Evolutionary conservation across 1,284 basidiomycete species (phyloP).

Genomic region (Ganoderma lucidum): DNA sequence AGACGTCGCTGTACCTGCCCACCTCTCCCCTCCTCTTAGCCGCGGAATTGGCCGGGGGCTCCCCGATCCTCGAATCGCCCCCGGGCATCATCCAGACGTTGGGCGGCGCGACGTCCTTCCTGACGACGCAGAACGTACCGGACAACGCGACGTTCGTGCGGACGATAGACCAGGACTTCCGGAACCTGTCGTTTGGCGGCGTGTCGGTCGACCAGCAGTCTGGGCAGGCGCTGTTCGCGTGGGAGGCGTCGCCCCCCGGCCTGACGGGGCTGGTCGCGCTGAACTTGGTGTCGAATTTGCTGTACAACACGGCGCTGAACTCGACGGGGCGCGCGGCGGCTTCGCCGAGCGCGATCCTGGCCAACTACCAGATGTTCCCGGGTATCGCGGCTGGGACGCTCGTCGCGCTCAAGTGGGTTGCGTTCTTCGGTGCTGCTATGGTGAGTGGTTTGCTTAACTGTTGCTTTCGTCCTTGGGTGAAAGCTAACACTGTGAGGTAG

Average conservation of each 20-base stretch:
- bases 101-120: conserved; percentile 43
- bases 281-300: conserved; percentile 72
- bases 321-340: conserved; percentile 45
- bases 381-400: conserved; percentile 61
- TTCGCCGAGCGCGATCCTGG: conserved; percentile 57
- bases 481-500: conserved; percentile 40
- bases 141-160: conserved; percentile 64
- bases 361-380: conserved; percentile 65
- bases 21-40: conserved; percentile 45
- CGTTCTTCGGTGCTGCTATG: conserved; percentile 75
- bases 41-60: conserved; percentile 32
- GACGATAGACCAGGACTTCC: conserved; percentile 55
- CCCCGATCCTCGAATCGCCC: conserved; percentile 51
- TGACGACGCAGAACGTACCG: conserved; percentile 49
- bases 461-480: no score
- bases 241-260: conserved; percentile 66
- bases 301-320: conserved; percentile 68
- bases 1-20: conserved; percentile 58
- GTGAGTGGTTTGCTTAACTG: conserved; percentile 45
- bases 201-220: conserved; percentile 61
- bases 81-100: conserved; percentile 54
- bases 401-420: conserved; percentile 68
- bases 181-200: conserved; percentile 64
- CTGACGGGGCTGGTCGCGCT: conserved; percentile 64
- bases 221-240: conserved; percentile 62